Evolutionary conservation across 1,139 yeast species (phyloP).

Genomic region (Hemisphaericaspora xylanilytica): DNA sequence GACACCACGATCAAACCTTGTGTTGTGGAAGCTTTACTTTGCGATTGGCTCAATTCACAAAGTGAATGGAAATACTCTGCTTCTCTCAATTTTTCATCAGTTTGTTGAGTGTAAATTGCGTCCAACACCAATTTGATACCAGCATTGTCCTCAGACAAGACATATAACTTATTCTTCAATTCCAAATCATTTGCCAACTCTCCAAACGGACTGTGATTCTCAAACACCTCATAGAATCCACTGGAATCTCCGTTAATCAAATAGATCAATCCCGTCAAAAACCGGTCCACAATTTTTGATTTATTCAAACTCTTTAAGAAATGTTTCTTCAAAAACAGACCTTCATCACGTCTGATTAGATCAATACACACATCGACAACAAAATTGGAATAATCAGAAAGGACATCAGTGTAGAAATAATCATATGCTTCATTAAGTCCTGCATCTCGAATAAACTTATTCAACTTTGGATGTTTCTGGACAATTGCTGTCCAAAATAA

Average conservation of each 20-base stretch:
- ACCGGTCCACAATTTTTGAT: constrained; percentile 21
- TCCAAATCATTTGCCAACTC: constrained; percentile 6
- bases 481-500: constrained; percentile 29
- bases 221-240: constrained; percentile 24
- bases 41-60: constrained; percentile 28
- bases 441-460: constrained; percentile 19
- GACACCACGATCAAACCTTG: neutral
- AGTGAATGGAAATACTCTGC: constrained; percentile 38
- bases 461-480: constrained; percentile 20
- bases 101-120: constrained; percentile 18
- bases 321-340: constrained; percentile 21
- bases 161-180: constrained; percentile 19
- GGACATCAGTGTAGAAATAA: constrained; percentile 17
- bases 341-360: constrained; percentile 30
- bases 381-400: constrained; percentile 20
- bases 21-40: constrained; percentile 10
- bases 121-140: constrained; percentile 21
- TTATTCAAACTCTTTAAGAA: constrained; percentile 23
- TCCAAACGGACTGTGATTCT: constrained; percentile 12
- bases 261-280: constrained; percentile 36
- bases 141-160: constrained; percentile 15
- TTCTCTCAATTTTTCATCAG: constrained; percentile 12
- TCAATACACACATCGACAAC: constrained; percentile 32
- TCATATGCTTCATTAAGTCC: constrained; percentile 29
- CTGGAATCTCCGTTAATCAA: constrained; percentile 29